Percentiles rank a stretch among this genome's conserved stretches.
These are phyloP conservation scores for Pyrenopolyporus hunteri DNA, from an alignment of 495 filamentous ascomycete species.

Conservation along the genomic window DNA sequence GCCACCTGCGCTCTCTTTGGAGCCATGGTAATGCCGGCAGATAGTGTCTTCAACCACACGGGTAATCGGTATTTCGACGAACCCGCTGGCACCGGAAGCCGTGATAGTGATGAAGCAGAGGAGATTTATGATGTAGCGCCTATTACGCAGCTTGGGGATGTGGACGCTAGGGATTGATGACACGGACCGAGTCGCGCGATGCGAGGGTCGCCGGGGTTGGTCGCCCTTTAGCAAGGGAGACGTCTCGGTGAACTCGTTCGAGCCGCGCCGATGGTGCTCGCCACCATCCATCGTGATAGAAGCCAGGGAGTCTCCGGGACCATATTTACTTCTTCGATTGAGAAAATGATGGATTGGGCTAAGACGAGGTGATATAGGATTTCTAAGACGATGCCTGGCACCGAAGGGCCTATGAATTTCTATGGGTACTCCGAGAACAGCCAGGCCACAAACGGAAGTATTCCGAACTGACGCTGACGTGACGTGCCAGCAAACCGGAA, in stretches of 20 bases:
- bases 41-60: slow-evolving; percentile 41
- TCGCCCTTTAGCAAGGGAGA: slow-evolving; percentile 3
- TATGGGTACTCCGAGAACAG: too few relatives aligned
- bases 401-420: too few relatives aligned
- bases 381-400: not conserved
- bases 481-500: too few relatives aligned
- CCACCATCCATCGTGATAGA: slow-evolving; percentile 2
- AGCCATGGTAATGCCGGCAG: slow-evolving; percentile 43
- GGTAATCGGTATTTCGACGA: slow-evolving; percentile 27
- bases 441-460: too few relatives aligned
- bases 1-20: slow-evolving; percentile 1
- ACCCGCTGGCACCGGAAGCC: slow-evolving; percentile 17
- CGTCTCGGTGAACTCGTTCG: slow-evolving; percentile 20
- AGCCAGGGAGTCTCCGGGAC: not conserved
- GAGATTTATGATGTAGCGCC: slow-evolving; percentile 17
- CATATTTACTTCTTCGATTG: not conserved
- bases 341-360: too few relatives aligned
- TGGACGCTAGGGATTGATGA: slow-evolving; percentile 30
- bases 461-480: too few relatives aligned
- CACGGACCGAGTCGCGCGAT: slow-evolving; percentile 13
- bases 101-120: slow-evolving; percentile 29
- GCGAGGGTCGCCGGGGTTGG: slow-evolving; percentile 7
- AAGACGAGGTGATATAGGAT: not conserved
- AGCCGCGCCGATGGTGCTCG: slow-evolving; percentile 2
- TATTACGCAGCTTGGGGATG: slow-evolving; percentile 15